Percentiles rank a stretch among this genome's conserved stretches.
phyloP scores from a whole-genome alignment of 257 asterid species.

The Primulina tabacum region DNA sequence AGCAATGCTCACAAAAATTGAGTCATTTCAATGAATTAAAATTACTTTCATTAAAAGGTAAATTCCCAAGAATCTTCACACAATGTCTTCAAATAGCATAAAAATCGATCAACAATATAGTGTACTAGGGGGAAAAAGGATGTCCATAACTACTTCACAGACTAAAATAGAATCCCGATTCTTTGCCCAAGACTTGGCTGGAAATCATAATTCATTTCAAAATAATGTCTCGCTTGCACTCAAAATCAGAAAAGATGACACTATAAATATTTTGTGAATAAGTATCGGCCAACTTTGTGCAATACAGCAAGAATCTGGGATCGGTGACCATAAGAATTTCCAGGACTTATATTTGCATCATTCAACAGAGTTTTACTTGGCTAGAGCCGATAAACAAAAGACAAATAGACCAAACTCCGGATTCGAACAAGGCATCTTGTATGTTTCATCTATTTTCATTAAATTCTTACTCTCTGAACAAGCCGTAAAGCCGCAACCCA shows the following conservation, averaged over 20 bases:
- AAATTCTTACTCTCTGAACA: conserved; percentile 79
- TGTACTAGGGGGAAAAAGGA: not conserved
- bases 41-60: conserved; percentile 1
- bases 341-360: conserved; percentile 15
- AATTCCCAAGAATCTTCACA: conserved; percentile 10
- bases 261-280: not conserved
- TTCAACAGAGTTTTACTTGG: conserved; percentile 16
- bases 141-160: not conserved
- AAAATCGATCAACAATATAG: not conserved
- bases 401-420: conserved; percentile 1
- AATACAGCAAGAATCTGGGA: conserved; percentile 24
- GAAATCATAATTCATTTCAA: not conserved
- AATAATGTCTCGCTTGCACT: not conserved
- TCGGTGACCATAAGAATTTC: conserved; percentile 11
- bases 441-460: conserved; percentile 16
- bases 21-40: conserved; percentile 1
- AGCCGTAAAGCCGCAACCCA: conserved; percentile 93
- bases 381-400: conserved; percentile 18
- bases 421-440: not conserved
- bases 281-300: not conserved
- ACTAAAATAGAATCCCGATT: not conserved
- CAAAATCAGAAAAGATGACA: not conserved
- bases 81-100: not conserved
- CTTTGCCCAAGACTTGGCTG: not conserved
- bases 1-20: conserved; percentile 23